Percentiles rank a stretch among this genome's conserved stretches.
Evolutionary conservation across 2,329 filamentous ascomycete species (phyloP).

Genomic region (Nigrospora oryzae): DNA sequence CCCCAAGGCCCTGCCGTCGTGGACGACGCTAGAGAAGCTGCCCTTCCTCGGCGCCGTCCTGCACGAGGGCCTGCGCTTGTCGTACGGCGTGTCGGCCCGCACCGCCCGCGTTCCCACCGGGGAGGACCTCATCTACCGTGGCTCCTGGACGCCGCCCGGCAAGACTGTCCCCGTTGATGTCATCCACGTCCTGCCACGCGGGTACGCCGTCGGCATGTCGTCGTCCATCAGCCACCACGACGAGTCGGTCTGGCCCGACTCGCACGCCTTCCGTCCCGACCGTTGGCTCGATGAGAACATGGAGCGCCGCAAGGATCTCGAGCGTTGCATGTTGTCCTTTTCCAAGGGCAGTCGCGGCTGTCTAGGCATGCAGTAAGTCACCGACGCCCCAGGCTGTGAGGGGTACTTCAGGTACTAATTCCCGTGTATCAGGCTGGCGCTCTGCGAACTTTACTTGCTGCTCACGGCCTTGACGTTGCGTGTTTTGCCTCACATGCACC

Average conservation of each 20-base stretch:
- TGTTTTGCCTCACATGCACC: slow-evolving; percentile 12
- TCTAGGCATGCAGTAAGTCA: slow-evolving; percentile 27
- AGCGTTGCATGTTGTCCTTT: slow-evolving; percentile 30
- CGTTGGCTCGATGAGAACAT: slow-evolving; percentile 27
- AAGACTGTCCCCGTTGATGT: background rate
- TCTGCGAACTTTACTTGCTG: slow-evolving; percentile 14
- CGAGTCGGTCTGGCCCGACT: slow-evolving; percentile 24
- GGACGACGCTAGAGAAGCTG: slow-evolving; percentile 19
- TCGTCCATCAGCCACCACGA: slow-evolving; percentile 27
- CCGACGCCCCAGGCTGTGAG: background rate
- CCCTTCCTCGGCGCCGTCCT: slow-evolving; percentile 28
- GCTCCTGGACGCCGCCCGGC: background rate
- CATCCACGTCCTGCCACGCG: slow-evolving; percentile 21
- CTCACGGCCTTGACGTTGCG: slow-evolving; percentile 11
- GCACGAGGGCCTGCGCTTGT: slow-evolving; percentile 26
- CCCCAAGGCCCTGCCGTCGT: background rate
- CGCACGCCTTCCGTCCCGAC: slow-evolving; percentile 28
- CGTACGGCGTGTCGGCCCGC: slow-evolving; percentile 17
- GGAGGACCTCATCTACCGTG: slow-evolving; percentile 19
- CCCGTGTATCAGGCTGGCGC: slow-evolving; percentile 8
- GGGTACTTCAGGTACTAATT: background rate
- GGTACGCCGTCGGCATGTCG: slow-evolving; percentile 29
- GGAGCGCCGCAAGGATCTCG: slow-evolving; percentile 18
- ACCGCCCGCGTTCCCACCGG: slow-evolving; percentile 16
- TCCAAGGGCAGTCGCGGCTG: slow-evolving; percentile 31